Conservation (phyloP, 139 green algal genomes). For the Raphidocelis subcapitata region DNA sequence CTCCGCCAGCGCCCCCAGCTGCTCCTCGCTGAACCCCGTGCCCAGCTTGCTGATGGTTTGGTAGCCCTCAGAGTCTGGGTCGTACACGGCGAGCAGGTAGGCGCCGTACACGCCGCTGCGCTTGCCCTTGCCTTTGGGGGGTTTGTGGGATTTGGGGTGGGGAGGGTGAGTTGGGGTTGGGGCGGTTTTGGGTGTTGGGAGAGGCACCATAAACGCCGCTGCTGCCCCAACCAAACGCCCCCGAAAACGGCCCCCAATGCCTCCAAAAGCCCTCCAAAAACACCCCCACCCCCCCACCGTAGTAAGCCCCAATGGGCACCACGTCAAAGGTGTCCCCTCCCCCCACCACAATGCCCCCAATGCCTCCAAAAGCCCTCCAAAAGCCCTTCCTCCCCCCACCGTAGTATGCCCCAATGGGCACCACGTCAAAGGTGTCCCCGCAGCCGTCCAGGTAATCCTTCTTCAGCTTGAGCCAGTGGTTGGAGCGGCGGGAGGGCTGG, state of each 20-base stretch:
- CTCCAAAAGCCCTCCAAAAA: conserved; percentile 47
- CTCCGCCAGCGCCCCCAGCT: conserved; percentile 70
- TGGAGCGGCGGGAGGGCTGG: conserved; percentile 38
- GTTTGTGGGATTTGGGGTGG: too few species aligned
- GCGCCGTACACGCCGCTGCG: conserved; percentile 81
- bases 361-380: conserved; percentile 41
- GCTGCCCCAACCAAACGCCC: too few species aligned
- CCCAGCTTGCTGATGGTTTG: conserved; percentile 96
- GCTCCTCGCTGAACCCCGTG: conserved; percentile 93
- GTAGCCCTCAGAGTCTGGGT: conserved; percentile 84
- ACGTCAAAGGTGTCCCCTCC: conserved; percentile 95
- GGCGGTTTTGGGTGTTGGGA: too few species aligned
- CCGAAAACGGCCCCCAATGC: background rate
- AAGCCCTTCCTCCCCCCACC: too few species aligned
- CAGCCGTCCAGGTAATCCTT: conserved; percentile 98
- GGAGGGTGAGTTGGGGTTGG: too few species aligned
- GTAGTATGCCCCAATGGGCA: conserved; percentile 87
- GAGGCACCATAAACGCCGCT: too few species aligned
- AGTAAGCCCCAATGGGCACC: conserved; percentile 87
- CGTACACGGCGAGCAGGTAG: conserved; percentile 93
- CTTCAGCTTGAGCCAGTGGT: conserved; percentile 97
- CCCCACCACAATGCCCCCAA: background rate
- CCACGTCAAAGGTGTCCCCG: conserved; percentile 95
- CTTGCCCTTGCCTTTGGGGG: conserved; percentile 24
- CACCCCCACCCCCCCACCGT: too few species aligned